Evolutionary conservation across 495 filamentous ascomycete genomes (phyloP), one percentile per base, ranked within the genome.

Genomic region (Copromyces sp.): DNA sequence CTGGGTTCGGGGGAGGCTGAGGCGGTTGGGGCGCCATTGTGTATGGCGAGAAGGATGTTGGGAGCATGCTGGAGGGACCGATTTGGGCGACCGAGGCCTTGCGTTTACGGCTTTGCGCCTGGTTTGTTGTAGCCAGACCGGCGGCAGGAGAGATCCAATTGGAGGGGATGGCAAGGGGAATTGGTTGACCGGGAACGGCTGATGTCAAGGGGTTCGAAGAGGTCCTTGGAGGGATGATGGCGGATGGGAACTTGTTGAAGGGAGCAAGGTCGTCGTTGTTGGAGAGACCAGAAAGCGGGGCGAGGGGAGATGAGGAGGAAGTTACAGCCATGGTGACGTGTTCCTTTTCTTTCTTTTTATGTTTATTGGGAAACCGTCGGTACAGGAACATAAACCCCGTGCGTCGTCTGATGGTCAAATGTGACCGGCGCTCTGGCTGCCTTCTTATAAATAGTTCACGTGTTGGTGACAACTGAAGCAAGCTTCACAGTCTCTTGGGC

Each of bases 141-240:
- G 71, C 73, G 47, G 71, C 73, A 68, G 29, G 38, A 11, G 72
- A 59, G 20, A 59, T 65, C 29, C 53, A 35, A 65, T 65, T 65
- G 14, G 53, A 65, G 29, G 82, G 79, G 47, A 78, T 81, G 53
- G 78, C 76, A 72, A 74, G 75, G 47, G 70, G 74, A 35, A 61
- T 29, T 12, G 45, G 20, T 53, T 53, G 45, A 24, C 20, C 47
- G 4, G 47, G 47, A 61, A 74, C 73, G 77, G 73, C 73, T 69
- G 53, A 72, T 41, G 71, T 70, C 12, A 73, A 78, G 74, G 75
- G 73, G 41, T 84, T 87, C 0, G 92, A 94, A 73, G 91, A 93
- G 65, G 88, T 92, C 68, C 92, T 88, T 0, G 90, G 90, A 39
- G 92, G 92, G 70, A 94, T 93, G 70, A 94, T 93, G 9, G 87